Evolutionary conservation across 169 alveolate species (phyloP).

Genomic region (Eimeria acervulina): DNA sequence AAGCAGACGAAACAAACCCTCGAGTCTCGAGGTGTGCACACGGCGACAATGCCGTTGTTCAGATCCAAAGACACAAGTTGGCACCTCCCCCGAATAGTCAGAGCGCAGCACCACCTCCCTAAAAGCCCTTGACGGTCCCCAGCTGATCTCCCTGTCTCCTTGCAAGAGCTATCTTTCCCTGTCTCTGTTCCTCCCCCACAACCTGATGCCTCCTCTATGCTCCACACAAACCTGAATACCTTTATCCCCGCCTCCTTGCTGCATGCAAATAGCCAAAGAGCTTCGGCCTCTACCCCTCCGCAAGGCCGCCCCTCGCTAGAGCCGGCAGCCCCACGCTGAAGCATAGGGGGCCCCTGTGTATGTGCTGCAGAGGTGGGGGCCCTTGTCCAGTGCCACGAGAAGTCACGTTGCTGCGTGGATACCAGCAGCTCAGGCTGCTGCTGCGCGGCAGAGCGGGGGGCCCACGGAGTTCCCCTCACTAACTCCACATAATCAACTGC

Average conservation of each 20-base stretch:
- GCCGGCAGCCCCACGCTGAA: not conserved
- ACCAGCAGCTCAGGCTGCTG: conserved; percentile 31
- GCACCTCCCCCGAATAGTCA: conserved; percentile 53
- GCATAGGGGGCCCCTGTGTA: conserved; percentile 21
- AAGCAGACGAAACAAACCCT: conserved; percentile 70
- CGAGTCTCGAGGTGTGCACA: conserved; percentile 76
- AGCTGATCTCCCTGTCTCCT: not conserved
- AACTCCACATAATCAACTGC: conserved; percentile 58
- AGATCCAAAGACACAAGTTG: conserved; percentile 70
- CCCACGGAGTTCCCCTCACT: conserved; percentile 70
- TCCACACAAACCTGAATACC: conserved; percentile 76
- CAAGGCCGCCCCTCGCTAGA: not conserved
- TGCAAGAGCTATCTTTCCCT: not conserved
- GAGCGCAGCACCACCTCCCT: conserved; percentile 73
- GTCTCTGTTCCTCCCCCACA: not conserved
- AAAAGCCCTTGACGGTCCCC: not conserved
- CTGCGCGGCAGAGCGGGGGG: not conserved
- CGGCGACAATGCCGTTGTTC: conserved; percentile 65
- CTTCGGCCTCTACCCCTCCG: conserved; percentile 75
- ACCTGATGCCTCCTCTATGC: not conserved
- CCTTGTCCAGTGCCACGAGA: conserved; percentile 58
- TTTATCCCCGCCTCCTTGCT: conserved; percentile 72
- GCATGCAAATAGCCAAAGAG: conserved; percentile 81
- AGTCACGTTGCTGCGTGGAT: not conserved
- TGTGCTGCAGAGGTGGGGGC: conserved; percentile 44